Evolutionary conservation across 2,329 filamentous ascomycete species (phyloP), one percentile per base, ranked within the genome.

Genomic region (Sarocladium brachiariae): DNA sequence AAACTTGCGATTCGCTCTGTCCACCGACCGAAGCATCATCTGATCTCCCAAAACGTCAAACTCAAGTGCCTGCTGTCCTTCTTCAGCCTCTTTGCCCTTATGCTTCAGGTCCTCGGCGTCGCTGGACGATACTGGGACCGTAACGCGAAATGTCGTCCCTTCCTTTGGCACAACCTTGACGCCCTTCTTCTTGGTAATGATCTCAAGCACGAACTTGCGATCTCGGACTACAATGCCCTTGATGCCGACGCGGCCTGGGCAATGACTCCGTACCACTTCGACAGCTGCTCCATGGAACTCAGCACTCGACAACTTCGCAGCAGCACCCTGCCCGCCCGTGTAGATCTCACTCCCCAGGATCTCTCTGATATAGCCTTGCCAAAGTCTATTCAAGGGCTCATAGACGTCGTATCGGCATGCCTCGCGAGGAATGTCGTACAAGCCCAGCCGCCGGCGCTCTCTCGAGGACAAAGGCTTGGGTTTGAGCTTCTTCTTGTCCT

Each of bases 1-100:
- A 69, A 95, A 95, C 70, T 96, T 97, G 70, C 83, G 89, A 60
- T 87, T 95, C 46, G 90, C 89, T 19, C 93, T 75, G 64, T 97
- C 92, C 14, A 86, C 83, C 2, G 92, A 84, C 10, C 90, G 78
- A 57, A 84, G 81, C 74, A 89, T 82, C 61, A 97, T 91, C 63
- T 95, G 89, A 59, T 89, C 86, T 2, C 93, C 93, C 56, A 92
- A 33, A 2, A 97, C 73, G 65, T 97, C 92, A 59, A 96, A 93
- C 0, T 84, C 76, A 60, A 96, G 74, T 16, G 31, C 60, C 47
- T 60, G 57, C 35, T n/a, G n/a, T n/a, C 58, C 39, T 5, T 25
- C 23, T 23, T 45, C 13, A 8, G 13, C 27, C 14, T 52, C 53
- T 35, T 55, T 57, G 6, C 56, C 54, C 8, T 56, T 54, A 6